Base-by-base conservation (phyloP, 2,329 filamentous ascomycete genomes). In the Akanthomyces uredinophilus region DNA sequence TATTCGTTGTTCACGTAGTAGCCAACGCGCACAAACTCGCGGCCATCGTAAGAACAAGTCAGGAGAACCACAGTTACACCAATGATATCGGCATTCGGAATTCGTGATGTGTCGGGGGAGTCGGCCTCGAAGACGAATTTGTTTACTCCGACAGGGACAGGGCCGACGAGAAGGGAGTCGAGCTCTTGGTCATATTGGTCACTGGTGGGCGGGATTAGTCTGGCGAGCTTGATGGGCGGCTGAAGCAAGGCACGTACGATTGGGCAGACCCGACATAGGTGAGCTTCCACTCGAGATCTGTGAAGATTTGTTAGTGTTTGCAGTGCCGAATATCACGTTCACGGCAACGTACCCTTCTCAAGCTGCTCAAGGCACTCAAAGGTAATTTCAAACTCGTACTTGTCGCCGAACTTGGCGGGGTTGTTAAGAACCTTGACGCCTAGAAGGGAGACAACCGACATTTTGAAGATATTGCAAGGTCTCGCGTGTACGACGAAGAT, bases 1-100 rank as follows among this genome's bases (percentile, higher is more conserved):
- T 99, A 99, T 77, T 99, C 96, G 71, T 99, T 99, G 83, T 98
- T 99, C 71, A 99, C 95, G 70, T 99, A 99, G 84, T 99, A 99
- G 65, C 95, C 95, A 47, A 99, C 94, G 67, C 95, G 92, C 44
- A 99, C 92, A 71, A 99, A 99, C 76, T 99, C 95, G 72, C 95
- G 87, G 60, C 90, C 90, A 71, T 99, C 95, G 78, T 99, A 99
- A 75, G 92, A 90, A 78, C 95, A 98, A 63, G 92, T 96, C 67
- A 99, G 85, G 61, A 99, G 88, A 70, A 99, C 92, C 70, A 99
- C 95, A 4, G 95, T 99, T 56, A 99, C 96, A 64, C 95, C 95
- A 51, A 99, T 85, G 70, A 99, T 93, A 78, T 99, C 96, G 68
- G 91, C 92, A 68, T 93, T 89, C 62, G 95, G 95, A 71, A 99